Percentiles rank a stretch among this genome's conserved stretches.
Conservation (phyloP, 164 flowering plant species). For the Stephania yunnanensis region DNA sequence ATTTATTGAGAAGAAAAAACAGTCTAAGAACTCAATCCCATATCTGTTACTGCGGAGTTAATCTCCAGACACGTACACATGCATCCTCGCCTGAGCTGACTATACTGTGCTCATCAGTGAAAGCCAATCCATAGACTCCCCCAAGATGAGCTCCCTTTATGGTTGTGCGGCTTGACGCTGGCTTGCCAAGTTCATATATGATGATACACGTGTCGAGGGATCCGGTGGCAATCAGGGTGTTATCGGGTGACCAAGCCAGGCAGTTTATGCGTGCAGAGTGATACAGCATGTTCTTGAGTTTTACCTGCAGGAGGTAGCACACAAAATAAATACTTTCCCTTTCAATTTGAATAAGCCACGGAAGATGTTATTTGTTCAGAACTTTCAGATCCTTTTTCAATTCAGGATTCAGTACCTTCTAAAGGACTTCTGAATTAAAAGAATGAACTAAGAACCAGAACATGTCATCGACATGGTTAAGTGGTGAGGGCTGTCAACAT, state of each 20-base stretch:
- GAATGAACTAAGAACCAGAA: background rate
- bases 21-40: background rate
- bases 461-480: background rate
- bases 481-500: too few species aligned
- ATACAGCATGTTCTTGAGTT: conserved; percentile 91
- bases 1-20: background rate
- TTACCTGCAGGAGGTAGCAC: conserved; percentile 48
- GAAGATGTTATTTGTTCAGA: background rate
- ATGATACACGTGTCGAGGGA: conserved; percentile 87
- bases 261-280: conserved; percentile 92
- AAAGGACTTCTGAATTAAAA: background rate
- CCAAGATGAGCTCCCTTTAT: conserved; percentile 93
- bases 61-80: conserved; percentile 74
- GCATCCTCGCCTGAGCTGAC: conserved; percentile 97
- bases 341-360: background rate
- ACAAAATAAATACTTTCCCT: background rate
- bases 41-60: conserved; percentile 35
- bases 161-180: conserved; percentile 78
- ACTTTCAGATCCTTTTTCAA: background rate
- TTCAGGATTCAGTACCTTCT: too few species aligned
- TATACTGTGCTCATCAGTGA: conserved; percentile 54
- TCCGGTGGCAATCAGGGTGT: conserved; percentile 83
- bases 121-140: conserved; percentile 87
- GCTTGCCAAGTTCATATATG: conserved; percentile 69
- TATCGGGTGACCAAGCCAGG: conserved; percentile 91